Evolutionary conservation across 345 rosid species (phyloP).

Genomic region (Aquilaria malaccensis): DNA sequence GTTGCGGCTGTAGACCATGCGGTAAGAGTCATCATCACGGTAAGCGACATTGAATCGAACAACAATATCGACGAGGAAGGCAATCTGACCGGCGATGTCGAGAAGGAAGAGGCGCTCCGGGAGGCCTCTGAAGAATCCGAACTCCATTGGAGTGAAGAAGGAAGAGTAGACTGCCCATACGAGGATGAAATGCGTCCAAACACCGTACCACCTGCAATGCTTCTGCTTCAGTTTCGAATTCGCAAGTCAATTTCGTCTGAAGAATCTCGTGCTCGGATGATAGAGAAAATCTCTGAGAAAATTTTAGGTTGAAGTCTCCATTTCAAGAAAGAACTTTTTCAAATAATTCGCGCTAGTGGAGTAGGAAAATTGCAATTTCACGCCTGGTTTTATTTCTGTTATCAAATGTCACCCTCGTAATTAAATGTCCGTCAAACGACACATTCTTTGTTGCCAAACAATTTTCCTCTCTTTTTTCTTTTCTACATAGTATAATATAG

Average conservation of each 20-base stretch:
- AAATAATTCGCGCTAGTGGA: no score
- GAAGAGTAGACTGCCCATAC: constrained; percentile 87
- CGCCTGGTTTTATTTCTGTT: no score
- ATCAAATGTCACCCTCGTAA: no score
- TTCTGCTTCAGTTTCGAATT: not conserved
- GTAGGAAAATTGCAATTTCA: no score
- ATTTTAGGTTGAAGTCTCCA: no score
- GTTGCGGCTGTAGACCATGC: constrained; percentile 42
- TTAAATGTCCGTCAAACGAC: no score
- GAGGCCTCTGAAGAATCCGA: constrained; percentile 81
- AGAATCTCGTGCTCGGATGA: no score
- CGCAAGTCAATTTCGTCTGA: not conserved
- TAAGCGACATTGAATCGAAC: constrained; percentile 65
- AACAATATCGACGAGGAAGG: constrained; percentile 62
- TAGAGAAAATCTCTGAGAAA: no score
- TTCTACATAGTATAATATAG: no score
- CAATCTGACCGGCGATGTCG: constrained; percentile 66
- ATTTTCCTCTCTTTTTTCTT: no score
- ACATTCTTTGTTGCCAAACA: no score
- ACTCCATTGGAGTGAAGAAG: constrained; percentile 84
- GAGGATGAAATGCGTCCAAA: constrained; percentile 71
- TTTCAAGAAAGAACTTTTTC: no score
- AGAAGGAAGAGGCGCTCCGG: constrained; percentile 61
- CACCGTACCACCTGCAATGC: constrained; percentile 47
- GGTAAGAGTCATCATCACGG: constrained; percentile 45